These are phyloP conservation scores for Fusarium sp. DNA, from an alignment of 2,329 filamentous ascomycete species.

Conservation along the genomic window DNA sequence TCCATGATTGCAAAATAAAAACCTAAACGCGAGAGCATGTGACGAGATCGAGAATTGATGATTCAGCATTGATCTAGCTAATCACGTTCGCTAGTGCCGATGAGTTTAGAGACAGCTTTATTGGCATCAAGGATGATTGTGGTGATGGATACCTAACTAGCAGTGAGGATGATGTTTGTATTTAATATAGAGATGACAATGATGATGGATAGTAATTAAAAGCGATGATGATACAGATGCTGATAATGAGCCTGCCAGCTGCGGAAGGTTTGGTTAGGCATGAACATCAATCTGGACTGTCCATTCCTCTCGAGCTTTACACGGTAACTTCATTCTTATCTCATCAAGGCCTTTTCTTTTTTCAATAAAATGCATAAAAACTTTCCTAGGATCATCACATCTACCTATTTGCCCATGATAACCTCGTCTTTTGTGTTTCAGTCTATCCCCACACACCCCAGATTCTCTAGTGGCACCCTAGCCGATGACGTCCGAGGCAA, in stretches of 20 bases:
- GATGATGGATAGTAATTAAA: too few species aligned
- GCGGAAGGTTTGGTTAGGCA: too few species aligned
- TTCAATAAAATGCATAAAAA: background rate
- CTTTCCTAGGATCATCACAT: background rate
- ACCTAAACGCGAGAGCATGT: conserved; percentile 31
- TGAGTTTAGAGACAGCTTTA: too few species aligned
- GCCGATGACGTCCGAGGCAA: conserved; percentile 50
- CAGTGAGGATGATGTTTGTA: too few species aligned
- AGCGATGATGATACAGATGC: too few species aligned
- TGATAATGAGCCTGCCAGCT: too few species aligned
- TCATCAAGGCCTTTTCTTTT: background rate
- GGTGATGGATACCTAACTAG: too few species aligned
- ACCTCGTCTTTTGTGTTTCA: background rate
- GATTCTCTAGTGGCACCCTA: conserved; percentile 1
- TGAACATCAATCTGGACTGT: too few species aligned
- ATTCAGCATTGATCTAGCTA: background rate
- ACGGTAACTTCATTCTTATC: background rate
- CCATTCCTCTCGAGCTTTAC: background rate
- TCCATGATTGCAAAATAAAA: background rate
- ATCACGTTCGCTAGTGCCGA: background rate
- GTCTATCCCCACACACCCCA: background rate
- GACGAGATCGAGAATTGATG: conserved; percentile 1
- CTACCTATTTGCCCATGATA: too few species aligned
- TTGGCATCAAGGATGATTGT: too few species aligned
- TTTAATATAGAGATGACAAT: too few species aligned